Evolutionary conservation across 768 basidiomycete genomes (phyloP).

Genomic region (Leccinum truebloodii): DNA sequence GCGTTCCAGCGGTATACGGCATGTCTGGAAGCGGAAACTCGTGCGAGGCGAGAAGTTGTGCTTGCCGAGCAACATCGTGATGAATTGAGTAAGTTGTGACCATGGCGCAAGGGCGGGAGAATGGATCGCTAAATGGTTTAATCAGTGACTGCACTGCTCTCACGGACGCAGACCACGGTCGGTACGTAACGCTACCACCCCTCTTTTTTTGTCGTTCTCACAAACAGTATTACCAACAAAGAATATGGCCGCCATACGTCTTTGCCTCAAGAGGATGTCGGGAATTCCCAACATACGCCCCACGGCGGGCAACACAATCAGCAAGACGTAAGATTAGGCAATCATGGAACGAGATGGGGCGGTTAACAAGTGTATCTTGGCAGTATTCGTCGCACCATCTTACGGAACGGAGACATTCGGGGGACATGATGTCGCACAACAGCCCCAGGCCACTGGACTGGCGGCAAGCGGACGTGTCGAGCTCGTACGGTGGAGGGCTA

Average conservation of each 20-base stretch:
- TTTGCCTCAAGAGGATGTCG: constrained; percentile 32
- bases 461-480: constrained; percentile 36
- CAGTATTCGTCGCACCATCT: constrained; percentile 37
- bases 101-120: constrained; percentile 14
- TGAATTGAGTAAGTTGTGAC: constrained; percentile 44
- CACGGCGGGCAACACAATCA: constrained; percentile 30
- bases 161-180: constrained; percentile 36
- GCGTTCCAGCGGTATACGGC: constrained; percentile 69
- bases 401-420: constrained; percentile 33
- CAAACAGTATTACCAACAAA: constrained; percentile 19
- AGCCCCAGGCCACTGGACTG: constrained; percentile 36
- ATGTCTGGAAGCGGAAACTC: constrained; percentile 66
- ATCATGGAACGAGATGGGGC: constrained; percentile 13
- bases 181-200: constrained; percentile 30
- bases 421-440: constrained; percentile 36
- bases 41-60: constrained; percentile 62
- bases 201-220: constrained; percentile 19
- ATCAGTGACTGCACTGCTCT: constrained; percentile 36
- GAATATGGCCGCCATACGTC: constrained; percentile 36
- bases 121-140: constrained; percentile 18
- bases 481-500: constrained; percentile 28
- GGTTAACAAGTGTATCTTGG: constrained; percentile 23
- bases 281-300: constrained; percentile 33
- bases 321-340: constrained; percentile 34
- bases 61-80: constrained; percentile 72